phyloP scores from a whole-genome alignment of 768 basidiomycete species.

The Lentinula guzmanii region DNA sequence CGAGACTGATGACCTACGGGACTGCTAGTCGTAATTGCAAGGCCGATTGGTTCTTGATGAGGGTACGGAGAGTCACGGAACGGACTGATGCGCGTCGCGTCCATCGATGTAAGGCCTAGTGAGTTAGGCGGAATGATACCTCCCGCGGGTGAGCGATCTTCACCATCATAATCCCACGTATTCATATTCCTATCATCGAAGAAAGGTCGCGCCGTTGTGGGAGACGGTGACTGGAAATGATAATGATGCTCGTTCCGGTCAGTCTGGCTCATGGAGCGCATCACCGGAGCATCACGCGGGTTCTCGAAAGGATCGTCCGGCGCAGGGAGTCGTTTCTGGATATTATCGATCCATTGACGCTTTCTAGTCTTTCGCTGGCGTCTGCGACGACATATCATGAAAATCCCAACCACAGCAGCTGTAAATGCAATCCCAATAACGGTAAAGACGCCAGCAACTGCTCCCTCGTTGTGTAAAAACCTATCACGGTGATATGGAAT shows the following conservation, averaged over 20 bases:
- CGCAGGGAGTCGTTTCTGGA: conserved; percentile 24
- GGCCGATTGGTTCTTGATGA: conserved; percentile 8
- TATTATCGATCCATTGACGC: conserved; percentile 28
- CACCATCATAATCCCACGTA: neutral
- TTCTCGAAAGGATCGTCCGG: conserved; percentile 32
- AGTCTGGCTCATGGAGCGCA: conserved; percentile 1
- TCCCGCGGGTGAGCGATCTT: neutral
- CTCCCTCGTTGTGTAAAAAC: conserved; percentile 51
- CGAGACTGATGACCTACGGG: conserved; percentile 14
- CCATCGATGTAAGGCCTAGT: conserved; percentile 4
- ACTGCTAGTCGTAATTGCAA: conserved; percentile 18
- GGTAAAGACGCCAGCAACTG: conserved; percentile 71
- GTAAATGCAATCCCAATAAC: conserved; percentile 54
- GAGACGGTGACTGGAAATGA: neutral
- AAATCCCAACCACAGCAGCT: conserved; percentile 35
- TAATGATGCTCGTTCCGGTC: neutral
- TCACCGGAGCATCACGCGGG: conserved; percentile 7
- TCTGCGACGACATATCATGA: conserved; percentile 35
- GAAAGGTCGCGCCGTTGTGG: neutral
- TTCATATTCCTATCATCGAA: neutral
- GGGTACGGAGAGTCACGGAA: conserved; percentile 12
- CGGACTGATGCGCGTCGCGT: conserved; percentile 6
- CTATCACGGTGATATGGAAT: neutral
- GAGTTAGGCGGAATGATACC: neutral
- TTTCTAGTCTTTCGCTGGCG: conserved; percentile 33